Evolutionary conservation across 2,329 filamentous ascomycete genomes (phyloP).

Genomic region (Alternaria triticina): DNA sequence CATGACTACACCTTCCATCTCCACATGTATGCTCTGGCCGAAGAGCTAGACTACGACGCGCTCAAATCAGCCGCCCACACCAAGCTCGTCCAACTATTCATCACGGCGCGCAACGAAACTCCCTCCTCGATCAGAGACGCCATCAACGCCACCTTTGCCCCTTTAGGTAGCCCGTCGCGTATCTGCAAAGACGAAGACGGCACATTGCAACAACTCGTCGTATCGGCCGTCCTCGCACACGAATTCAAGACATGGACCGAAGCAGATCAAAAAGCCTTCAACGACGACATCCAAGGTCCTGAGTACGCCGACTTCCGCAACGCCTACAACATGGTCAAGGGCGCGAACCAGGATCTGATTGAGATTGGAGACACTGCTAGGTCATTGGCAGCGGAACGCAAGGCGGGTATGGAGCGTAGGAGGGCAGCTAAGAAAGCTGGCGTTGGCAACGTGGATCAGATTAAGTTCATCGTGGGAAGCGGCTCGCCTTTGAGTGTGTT

Average conservation of each 20-base stretch:
- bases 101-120: not conserved
- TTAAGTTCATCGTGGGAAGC: not conserved
- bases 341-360: not conserved
- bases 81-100: not conserved
- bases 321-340: not conserved
- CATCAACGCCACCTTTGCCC: constrained; percentile 1
- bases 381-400: not conserved
- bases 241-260: not conserved
- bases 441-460: not conserved
- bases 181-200: constrained; percentile 11
- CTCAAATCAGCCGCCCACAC: constrained; percentile 3
- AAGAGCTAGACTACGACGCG: constrained; percentile 11
- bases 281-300: not conserved
- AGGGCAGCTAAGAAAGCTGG: not conserved
- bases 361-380: not conserved
- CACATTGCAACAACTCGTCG: constrained; percentile 2
- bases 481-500: not conserved
- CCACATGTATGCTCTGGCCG: constrained; percentile 18
- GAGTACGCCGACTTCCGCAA: constrained; percentile 3
- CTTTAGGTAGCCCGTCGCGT: not conserved
- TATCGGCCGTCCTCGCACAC: not conserved
- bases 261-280: not conserved
- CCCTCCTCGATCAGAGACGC: not conserved
- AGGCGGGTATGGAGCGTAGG: not conserved
- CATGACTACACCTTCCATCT: constrained; percentile 10